Conservation (phyloP, 306 rosid genomes). For the Pyrus betulifolia region DNA sequence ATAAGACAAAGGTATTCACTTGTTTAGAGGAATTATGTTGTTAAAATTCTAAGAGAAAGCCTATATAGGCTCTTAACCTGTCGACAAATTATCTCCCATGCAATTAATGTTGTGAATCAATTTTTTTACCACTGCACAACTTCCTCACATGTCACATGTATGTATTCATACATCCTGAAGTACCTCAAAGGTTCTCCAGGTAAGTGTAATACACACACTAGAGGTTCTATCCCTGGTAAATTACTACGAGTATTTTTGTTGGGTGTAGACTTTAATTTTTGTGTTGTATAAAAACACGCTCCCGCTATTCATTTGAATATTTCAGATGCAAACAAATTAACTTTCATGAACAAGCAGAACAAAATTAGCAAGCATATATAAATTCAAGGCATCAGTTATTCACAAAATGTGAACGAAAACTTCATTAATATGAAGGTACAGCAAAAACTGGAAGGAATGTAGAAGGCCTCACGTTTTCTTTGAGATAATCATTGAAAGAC, state of each 20-base stretch:
- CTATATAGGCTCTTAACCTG: too few species aligned
- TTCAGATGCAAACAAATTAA: background rate
- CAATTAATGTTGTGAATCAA: too few species aligned
- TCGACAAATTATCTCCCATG: too few species aligned
- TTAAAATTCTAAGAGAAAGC: too few species aligned
- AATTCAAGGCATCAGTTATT: background rate
- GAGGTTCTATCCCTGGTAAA: background rate
- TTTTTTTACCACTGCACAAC: too few species aligned
- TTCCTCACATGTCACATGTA: too few species aligned
- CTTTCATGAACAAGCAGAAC: background rate
- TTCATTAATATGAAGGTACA: background rate
- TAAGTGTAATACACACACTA: background rate
- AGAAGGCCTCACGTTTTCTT: conserved; percentile 60
- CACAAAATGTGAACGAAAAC: background rate
- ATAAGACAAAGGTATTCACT: too few species aligned
- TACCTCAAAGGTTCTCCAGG: too few species aligned
- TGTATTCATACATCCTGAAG: too few species aligned
- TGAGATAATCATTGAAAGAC: conserved; percentile 69
- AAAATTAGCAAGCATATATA: background rate
- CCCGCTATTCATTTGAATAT: background rate
- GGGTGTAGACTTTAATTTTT: background rate
- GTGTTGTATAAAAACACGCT: background rate
- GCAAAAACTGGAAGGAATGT: background rate
- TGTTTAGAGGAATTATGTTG: too few species aligned
- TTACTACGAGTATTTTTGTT: background rate